Percentiles rank a stretch among this genome's conserved stretches.
Evolutionary conservation across 2,329 filamentous ascomycete genomes (phyloP).

Genomic region (Dothistroma septosporum): DNA sequence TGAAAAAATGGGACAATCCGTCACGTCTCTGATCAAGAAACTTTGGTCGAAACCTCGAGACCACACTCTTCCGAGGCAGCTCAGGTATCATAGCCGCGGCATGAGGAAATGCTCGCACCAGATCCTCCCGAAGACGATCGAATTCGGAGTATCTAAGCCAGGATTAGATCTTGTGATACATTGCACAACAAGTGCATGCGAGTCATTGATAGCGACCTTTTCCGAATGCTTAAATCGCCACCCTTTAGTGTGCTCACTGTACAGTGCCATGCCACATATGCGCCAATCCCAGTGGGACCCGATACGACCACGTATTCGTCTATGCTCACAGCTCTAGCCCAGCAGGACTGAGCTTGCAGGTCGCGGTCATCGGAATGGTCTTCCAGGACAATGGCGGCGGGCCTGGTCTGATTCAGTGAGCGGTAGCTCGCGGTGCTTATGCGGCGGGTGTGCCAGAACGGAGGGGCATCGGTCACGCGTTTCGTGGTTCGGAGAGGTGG

Average conservation of each 20-base stretch:
- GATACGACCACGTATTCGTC: slow-evolving; percentile 60
- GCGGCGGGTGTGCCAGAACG: slow-evolving; percentile 46
- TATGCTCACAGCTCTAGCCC: slow-evolving; percentile 59
- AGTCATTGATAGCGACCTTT: slow-evolving; percentile 44
- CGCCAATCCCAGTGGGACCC: slow-evolving; percentile 62
- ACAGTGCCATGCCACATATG: slow-evolving; percentile 94
- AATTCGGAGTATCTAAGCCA: slow-evolving; percentile 79
- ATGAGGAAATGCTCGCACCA: slow-evolving; percentile 76
- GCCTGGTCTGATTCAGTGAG: slow-evolving; percentile 34
- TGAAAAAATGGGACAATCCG: slow-evolving; percentile 87
- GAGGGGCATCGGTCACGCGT: slow-evolving; percentile 37
- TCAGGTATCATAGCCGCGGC: slow-evolving; percentile 82
- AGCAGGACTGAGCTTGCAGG: slow-evolving; percentile 56
- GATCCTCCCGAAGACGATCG: slow-evolving; percentile 69
- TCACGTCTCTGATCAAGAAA: slow-evolving; percentile 82
- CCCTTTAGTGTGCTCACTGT: slow-evolving; percentile 77
- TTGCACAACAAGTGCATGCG: slow-evolving; percentile 3
- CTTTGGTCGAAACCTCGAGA: slow-evolving; percentile 71
- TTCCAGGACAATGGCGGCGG: slow-evolving; percentile 54
- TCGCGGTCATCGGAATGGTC: slow-evolving; percentile 60
- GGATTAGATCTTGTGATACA: slow-evolving; percentile 5
- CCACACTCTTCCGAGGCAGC: slow-evolving; percentile 83
- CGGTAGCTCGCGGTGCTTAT: slow-evolving; percentile 35
- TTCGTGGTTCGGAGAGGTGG: slow-evolving; percentile 6
- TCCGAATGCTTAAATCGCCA: slow-evolving; percentile 37